Evolutionary conservation across 2,329 filamentous ascomycete genomes (phyloP).

Genomic region (Hawksworthiomyces lignivorus): DNA sequence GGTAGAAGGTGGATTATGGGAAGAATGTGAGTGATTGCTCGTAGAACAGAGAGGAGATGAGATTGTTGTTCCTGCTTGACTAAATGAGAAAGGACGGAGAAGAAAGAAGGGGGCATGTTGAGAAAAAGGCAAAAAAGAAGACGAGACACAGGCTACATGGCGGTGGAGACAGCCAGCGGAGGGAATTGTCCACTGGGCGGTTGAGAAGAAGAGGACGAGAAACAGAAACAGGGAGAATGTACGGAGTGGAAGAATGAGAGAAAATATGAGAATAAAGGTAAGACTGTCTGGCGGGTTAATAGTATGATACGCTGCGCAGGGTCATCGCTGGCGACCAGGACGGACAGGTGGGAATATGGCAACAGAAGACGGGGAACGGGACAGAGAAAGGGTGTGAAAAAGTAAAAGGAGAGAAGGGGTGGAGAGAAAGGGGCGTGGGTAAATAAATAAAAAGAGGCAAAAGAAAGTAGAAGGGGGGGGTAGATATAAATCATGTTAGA

Average conservation of each 20-base stretch:
- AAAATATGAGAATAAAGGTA: neutral
- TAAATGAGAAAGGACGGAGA: neutral
- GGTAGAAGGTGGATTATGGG: no score
- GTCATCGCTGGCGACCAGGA: neutral
- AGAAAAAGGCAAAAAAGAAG: conserved; percentile 7
- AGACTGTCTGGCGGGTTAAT: conserved; percentile 1
- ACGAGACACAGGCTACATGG: conserved; percentile 8
- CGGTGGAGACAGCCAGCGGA: conserved; percentile 3
- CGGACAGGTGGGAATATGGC: conserved; percentile 3
- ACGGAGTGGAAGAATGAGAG: neutral
- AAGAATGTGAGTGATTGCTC: no score
- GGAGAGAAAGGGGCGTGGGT: no score
- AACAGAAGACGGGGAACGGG: neutral
- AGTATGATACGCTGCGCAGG: conserved; percentile 6
- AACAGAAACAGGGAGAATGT: neutral
- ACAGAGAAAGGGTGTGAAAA: neutral
- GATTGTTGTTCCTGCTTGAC: no score
- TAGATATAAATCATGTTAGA: no score
- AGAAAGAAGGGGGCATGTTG: neutral
- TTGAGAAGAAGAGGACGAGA: neutral
- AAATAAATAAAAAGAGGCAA: neutral
- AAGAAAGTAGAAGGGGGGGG: neutral
- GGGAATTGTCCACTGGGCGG: neutral
- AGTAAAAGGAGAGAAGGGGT: no score
- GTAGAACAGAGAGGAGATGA: no score